Evolutionary conservation across 345 rosid genomes (phyloP).

Genomic region (Syzygium grande): DNA sequence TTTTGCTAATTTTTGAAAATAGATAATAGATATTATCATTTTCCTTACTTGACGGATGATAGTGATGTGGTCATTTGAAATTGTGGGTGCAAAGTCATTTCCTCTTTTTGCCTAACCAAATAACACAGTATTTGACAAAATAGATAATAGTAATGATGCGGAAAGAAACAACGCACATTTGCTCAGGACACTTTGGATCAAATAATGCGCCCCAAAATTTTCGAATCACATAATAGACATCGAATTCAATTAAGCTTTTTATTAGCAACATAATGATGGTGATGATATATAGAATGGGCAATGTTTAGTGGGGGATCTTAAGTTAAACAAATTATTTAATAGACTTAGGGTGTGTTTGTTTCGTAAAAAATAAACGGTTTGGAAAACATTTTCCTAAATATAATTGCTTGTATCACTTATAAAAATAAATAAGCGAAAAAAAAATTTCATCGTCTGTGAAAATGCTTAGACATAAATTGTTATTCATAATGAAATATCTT

Average conservation of each 20-base stretch:
- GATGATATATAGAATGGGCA: background rate
- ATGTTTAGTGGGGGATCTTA: background rate
- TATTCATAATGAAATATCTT: too few species aligned
- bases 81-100: background rate
- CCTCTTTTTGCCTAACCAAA: background rate
- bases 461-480: too few species aligned
- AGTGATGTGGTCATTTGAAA: background rate
- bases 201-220: background rate
- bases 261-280: background rate
- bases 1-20: background rate
- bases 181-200: background rate
- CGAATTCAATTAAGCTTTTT: background rate
- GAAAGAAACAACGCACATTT: background rate
- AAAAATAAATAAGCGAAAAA: too few species aligned
- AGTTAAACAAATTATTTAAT: background rate
- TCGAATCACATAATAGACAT: background rate
- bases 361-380: too few species aligned
- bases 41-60: background rate
- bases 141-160: background rate
- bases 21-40: background rate
- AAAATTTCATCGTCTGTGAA: too few species aligned
- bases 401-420: too few species aligned
- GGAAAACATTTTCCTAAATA: too few species aligned
- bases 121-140: background rate
- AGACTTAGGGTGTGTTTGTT: background rate